Percentiles rank a stretch among this genome's conserved stretches.
These are phyloP conservation scores for Rhodotorula sp. DNA, from an alignment of 1,284 basidiomycete genomes.

Conservation along the genomic window DNA sequence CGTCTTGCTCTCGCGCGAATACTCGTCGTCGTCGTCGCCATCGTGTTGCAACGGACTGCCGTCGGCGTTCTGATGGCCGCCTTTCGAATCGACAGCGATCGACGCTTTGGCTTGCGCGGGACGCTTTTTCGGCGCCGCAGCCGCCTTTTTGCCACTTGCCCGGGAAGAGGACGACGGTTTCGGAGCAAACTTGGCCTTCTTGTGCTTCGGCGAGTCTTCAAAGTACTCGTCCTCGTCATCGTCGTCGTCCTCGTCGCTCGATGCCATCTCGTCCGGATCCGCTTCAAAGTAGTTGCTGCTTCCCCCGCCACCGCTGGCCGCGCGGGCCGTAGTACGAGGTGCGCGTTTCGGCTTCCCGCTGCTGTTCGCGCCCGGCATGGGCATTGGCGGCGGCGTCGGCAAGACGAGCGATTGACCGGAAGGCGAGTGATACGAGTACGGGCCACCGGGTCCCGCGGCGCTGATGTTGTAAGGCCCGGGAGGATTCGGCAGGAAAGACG, in stretches of 20 bases:
- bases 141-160: constrained; percentile 6
- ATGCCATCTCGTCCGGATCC: neutral
- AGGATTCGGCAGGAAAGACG: neutral
- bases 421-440: constrained; percentile 20
- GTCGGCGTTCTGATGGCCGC: neutral
- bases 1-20: constrained; percentile 33
- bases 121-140: neutral
- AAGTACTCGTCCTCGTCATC: neutral
- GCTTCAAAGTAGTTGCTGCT: constrained; percentile 4
- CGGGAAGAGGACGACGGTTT: neutral
- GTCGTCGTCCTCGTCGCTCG: constrained; percentile 4
- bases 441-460: neutral
- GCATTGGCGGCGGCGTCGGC: neutral
- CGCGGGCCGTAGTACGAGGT: neutral
- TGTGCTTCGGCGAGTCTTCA: neutral
- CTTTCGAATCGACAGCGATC: neutral
- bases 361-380: neutral
- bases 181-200: neutral
- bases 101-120: neutral
- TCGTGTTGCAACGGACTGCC: no score
- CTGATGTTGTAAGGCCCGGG: neutral
- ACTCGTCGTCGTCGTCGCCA: constrained; percentile 12
- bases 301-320: neutral
- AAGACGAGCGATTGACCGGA: neutral
- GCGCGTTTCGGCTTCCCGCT: neutral